A percentile compares a stretch with the other conserved stretches of the same genome.
Evolutionary conservation across 768 basidiomycete genomes (phyloP).

Genomic region (Steccherinum ochraceum): DNA sequence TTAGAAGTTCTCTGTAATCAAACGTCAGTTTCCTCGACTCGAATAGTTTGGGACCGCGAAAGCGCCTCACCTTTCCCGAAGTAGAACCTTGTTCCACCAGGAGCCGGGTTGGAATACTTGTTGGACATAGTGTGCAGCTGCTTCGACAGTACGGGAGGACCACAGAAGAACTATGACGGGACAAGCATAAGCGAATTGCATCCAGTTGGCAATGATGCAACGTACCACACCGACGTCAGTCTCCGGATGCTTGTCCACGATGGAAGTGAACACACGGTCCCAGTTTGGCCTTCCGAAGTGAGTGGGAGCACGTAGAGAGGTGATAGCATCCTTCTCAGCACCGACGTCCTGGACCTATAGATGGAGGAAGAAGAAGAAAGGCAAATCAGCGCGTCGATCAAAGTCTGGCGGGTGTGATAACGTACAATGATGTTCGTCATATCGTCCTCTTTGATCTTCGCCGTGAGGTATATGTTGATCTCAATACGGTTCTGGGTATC

Average conservation of each 20-base stretch:
- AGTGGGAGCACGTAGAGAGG: conserved; percentile 82
- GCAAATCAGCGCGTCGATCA: background rate
- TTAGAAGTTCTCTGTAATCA: conserved; percentile 26
- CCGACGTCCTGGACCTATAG: conserved; percentile 80
- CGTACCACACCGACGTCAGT: conserved; percentile 85
- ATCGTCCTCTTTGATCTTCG: conserved; percentile 86
- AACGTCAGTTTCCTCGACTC: too few species aligned
- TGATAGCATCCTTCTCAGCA: conserved; percentile 88
- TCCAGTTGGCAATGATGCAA: conserved; percentile 7
- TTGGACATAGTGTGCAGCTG: conserved; percentile 75
- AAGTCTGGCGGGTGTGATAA: conserved; percentile 4
- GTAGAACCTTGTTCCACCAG: conserved; percentile 70
- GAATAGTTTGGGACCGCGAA: too few species aligned
- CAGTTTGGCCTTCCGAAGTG: conserved; percentile 90
- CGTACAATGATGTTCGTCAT: conserved; percentile 86
- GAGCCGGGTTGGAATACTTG: conserved; percentile 70
- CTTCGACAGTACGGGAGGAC: conserved; percentile 65
- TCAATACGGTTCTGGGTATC: conserved; percentile 82
- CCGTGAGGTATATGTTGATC: conserved; percentile 92
- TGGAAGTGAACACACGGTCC: conserved; percentile 66
- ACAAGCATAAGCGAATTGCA: background rate
- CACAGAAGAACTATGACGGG: conserved; percentile 68
- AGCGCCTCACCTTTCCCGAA: conserved; percentile 75
- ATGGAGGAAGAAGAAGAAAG: conserved; percentile 1
- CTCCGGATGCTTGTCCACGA: conserved; percentile 78